These are phyloP conservation scores for Botrytis aclada DNA, from an alignment of 2,329 filamentous ascomycete genomes.

Conservation along the genomic window DNA sequence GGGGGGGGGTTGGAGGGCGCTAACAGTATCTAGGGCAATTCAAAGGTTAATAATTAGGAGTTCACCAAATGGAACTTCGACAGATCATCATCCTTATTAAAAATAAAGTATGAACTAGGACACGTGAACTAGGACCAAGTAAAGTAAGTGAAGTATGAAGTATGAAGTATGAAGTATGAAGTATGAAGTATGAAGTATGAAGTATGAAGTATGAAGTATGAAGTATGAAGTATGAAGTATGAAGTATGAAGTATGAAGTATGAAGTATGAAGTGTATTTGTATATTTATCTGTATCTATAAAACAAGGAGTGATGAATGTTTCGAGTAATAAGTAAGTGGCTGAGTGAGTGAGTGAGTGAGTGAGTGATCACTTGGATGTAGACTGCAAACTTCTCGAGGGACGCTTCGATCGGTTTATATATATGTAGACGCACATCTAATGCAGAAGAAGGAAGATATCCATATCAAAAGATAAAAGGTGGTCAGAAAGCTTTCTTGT, in stretches of 20 bases:
- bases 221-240: not conserved
- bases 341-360: not conserved
- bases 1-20: not conserved
- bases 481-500: not conserved
- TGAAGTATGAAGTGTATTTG: not conserved
- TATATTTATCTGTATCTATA: not conserved
- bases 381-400: not conserved
- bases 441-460: not conserved
- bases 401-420: not conserved
- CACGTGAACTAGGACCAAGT: too few relatives aligned
- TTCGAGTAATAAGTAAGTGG: not conserved
- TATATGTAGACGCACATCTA: not conserved
- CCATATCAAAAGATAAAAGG: not conserved
- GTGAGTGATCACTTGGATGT: not conserved
- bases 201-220: not conserved
- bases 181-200: not conserved
- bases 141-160: not conserved
- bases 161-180: not conserved
- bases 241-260: not conserved
- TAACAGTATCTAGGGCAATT: not conserved
- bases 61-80: not conserved
- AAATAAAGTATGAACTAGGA: not conserved
- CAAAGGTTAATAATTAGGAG: not conserved
- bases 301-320: not conserved
- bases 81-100: not conserved